These are phyloP conservation scores for Ulmus americana DNA, from an alignment of 331 rosid genomes.

Conservation along the genomic window DNA sequence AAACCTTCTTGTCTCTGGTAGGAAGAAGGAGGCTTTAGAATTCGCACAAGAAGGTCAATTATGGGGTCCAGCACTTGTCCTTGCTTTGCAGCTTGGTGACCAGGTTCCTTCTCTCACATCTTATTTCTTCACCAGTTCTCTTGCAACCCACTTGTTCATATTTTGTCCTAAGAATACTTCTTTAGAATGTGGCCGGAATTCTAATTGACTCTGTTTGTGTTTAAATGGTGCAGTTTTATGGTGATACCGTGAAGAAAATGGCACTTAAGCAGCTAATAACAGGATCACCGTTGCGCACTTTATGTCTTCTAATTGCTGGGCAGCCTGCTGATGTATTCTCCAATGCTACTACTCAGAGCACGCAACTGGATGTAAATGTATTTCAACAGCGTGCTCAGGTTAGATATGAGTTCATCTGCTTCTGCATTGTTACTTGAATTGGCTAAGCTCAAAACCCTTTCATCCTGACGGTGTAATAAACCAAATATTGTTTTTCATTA, in stretches of 20 bases:
- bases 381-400: constrained; percentile 67
- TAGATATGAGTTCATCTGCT: constrained; percentile 20
- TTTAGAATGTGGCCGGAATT: background rate
- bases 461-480: background rate
- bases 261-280: constrained; percentile 69
- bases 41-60: constrained; percentile 91
- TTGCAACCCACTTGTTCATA: background rate
- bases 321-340: constrained; percentile 87
- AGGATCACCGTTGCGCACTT: constrained; percentile 87
- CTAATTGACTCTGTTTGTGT: constrained; percentile 2
- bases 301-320: constrained; percentile 90
- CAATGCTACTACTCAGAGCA: constrained; percentile 26
- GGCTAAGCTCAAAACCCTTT: background rate
- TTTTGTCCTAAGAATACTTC: background rate
- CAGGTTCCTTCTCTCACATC: constrained; percentile 50
- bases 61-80: constrained; percentile 97
- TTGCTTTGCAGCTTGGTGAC: constrained; percentile 94
- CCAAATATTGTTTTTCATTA: background rate
- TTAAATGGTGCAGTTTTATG: constrained; percentile 31
- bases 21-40: constrained; percentile 81
- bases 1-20: constrained; percentile 76
- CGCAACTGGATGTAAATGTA: constrained; percentile 28
- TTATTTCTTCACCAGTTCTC: background rate
- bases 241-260: constrained; percentile 92
- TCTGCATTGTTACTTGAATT: background rate